Evolutionary conservation across 768 basidiomycete species (phyloP), one percentile per base, ranked within the genome.

Genomic region (Postia placenta): DNA sequence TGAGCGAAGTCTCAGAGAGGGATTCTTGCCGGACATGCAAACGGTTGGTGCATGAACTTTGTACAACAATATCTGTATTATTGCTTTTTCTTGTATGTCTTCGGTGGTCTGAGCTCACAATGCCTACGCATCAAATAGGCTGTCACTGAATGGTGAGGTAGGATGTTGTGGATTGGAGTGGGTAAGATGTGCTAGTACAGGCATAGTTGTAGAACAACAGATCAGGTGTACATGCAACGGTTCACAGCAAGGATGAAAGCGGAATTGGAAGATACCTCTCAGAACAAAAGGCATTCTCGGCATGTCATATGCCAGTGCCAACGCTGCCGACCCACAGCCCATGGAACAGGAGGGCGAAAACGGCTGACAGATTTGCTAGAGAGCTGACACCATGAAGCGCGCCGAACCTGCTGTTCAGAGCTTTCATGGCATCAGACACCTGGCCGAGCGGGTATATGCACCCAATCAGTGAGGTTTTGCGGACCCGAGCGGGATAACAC

Each of bases 1-100:
- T 56, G 90, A 93, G 67, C 78, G 87, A 69, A 86, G 80, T 64
- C 67, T 92, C 58, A 78, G 80, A 60, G 91, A 93, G 61, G 92
- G 92, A 38, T 91, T 86, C 66, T 67, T 92, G 67, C 89, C 91
- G 42, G 75, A 79, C 51, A 74, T 84, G 70, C 87, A 88, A 61
- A 75, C 80, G 44, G 81, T 89, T 49, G 87, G 87, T 36, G 87
- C 87, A 69, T 90, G 68, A 79, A 19, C 19, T 50, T 47, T 55
- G 55, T 55, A 52, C 52, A 55, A 56, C 45, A 55, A 56, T 57
- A 56, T 46, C 39, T 45, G 53, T 56, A 48, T 39, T 51, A 48
- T 48, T 43, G 48, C 49, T 53, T 50, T 58, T 47, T 56, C 54
- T 60, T 59, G 63, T 70, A 67, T n/a, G n/a, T n/a, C n/a, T n/a